Conservation (phyloP, 768 basidiomycete species). For the Suillus sp. region DNA sequence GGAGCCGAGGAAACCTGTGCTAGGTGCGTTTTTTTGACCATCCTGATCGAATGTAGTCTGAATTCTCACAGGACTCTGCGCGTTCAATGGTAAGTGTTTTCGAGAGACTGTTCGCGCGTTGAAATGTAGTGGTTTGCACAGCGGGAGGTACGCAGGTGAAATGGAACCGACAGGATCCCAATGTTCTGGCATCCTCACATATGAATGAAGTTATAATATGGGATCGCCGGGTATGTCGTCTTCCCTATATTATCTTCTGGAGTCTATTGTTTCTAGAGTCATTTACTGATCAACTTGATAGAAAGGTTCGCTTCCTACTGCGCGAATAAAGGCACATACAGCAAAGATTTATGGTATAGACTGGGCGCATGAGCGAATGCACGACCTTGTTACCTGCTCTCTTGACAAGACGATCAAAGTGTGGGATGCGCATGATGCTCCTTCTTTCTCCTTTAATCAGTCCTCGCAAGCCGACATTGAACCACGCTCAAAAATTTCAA, state of each 20-base stretch:
- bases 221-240: conserved; percentile 79
- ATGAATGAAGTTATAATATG: conserved; percentile 86
- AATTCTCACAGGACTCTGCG: conserved; percentile 48
- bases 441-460: conserved; percentile 18
- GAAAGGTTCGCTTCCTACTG: conserved; percentile 87
- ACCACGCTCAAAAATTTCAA: conserved; percentile 60
- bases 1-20: conserved; percentile 65
- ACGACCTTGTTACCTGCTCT: conserved; percentile 91
- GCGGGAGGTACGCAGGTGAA: conserved; percentile 94
- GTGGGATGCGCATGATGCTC: conserved; percentile 51
- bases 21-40: conserved; percentile 43
- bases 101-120: background rate
- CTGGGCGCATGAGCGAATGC: conserved; percentile 77
- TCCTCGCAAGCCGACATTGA: conserved; percentile 24
- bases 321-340: conserved; percentile 76
- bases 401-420: conserved; percentile 92
- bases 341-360: conserved; percentile 98
- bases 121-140: conserved; percentile 29
- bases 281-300: conserved; percentile 31
- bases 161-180: conserved; percentile 88
- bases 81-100: conserved; percentile 50
- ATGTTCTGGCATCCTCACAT: conserved; percentile 90
- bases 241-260: background rate
- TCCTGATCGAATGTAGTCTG: conserved; percentile 3
- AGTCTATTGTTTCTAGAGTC: background rate